A percentile compares a stretch with the other conserved stretches of the same genome.
Evolutionary conservation across 129 eudicot species (phyloP).

Genomic region (Centrapalus pauciflorus): DNA sequence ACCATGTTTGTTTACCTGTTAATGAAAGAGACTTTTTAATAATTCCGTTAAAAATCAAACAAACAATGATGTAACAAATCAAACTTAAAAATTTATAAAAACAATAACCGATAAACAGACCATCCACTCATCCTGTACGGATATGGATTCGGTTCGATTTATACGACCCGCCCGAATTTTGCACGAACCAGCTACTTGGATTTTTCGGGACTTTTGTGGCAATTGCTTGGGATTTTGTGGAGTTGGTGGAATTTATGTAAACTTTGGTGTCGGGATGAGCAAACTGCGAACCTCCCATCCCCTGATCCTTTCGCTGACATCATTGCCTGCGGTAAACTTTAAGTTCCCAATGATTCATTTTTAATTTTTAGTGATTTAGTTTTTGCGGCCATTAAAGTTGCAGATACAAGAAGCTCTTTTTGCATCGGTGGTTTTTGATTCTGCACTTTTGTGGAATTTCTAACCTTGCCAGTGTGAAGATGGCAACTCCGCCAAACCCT

Average conservation of each 20-base stretch:
- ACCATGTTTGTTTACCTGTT: too few relatives aligned
- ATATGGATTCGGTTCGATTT: too few relatives aligned
- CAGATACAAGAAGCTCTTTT: neutral
- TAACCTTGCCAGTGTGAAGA: slow-evolving; percentile 12
- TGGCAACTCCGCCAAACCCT: slow-evolving; percentile 58
- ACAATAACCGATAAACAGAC: too few relatives aligned
- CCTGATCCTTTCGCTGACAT: slow-evolving; percentile 29
- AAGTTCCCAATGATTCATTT: neutral
- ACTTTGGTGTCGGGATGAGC: slow-evolving; percentile 36
- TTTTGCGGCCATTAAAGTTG: slow-evolving; percentile 5
- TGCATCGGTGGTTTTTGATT: neutral
- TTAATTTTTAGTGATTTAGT: too few relatives aligned
- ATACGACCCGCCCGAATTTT: too few relatives aligned
- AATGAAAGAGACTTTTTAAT: too few relatives aligned
- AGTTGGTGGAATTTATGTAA: slow-evolving; percentile 2
- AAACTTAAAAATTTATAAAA: too few relatives aligned
- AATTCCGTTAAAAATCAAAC: too few relatives aligned
- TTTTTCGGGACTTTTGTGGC: neutral
- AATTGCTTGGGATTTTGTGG: neutral
- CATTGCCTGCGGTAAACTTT: slow-evolving; percentile 22
- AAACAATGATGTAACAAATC: too few relatives aligned
- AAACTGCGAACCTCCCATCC: slow-evolving; percentile 15
- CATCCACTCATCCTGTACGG: too few relatives aligned
- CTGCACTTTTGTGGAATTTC: neutral
- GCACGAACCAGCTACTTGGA: too few relatives aligned